Base-by-base conservation (phyloP, 2,329 filamentous ascomycete species). In the Xylariaceae sp. region DNA sequence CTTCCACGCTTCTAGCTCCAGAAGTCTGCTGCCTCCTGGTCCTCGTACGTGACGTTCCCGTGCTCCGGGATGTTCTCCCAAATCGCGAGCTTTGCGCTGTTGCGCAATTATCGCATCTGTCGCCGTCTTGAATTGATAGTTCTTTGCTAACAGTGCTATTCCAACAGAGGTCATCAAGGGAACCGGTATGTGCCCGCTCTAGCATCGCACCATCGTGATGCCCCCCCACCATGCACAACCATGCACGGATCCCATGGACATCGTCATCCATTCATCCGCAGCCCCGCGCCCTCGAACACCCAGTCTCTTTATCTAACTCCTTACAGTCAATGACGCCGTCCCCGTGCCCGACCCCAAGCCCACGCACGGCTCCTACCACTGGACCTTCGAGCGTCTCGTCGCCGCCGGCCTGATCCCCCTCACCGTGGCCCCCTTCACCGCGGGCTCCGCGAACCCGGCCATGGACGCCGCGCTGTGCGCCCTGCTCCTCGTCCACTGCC, bases 291-390 rank as follows among this genome's bases (percentile, higher is more conserved):
- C 18, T 51, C 17, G 35, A 51, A n/a, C n/a, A n/a, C n/a, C 3
- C n/a, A 13, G 15, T 9, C 39, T 13, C 2, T 37, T 3, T 13
- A 34, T 18, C 60, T 58, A 51, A 64, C 48, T 51, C 34, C 23
- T n/a, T 62, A 64, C 71, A 88, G 91, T 92, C 73, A 99, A 99
- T 78, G 92, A 97, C 72, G 85, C 94, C 58, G 89, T 84, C 37
- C 85, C 84, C 45, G 76, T 96, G 23, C 92, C 92, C 51, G 73
- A 83, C 18, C 77, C 90, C 56, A 85, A 83, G 68, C 86, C 93
- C 48, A 80, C 86, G 58, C 90, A 99, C 78, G 94, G 94, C 69
- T 95, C 89, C 76, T 99, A 97, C 81, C 94, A 99, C 84, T 99
- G 94, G 94, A 90, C 89, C 61, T 96, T 96, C 72, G 94, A 99